Percentiles rank a stretch among this genome's conserved stretches.
Evolutionary conservation across 2,329 filamentous ascomycete genomes (phyloP).

Genomic region (Sporothrix variecibatus): DNA sequence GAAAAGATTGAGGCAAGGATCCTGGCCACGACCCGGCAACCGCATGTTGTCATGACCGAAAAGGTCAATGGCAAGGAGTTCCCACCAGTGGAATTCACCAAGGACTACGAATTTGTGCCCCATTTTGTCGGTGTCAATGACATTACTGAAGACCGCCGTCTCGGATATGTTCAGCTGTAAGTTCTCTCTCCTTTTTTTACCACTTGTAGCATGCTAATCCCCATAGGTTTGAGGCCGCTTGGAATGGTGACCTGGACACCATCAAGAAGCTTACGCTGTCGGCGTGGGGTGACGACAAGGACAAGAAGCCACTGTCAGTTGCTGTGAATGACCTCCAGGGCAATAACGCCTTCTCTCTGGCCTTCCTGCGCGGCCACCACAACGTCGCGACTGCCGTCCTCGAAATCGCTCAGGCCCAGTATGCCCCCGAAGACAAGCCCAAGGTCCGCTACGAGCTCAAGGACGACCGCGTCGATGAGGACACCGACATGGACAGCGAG

Average conservation of each 20-base stretch:
- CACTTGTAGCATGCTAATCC: neutral
- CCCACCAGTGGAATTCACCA: neutral
- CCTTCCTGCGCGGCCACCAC: conserved; percentile 65
- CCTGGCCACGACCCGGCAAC: conserved; percentile 62
- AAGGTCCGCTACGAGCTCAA: conserved; percentile 54
- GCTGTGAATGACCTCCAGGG: conserved; percentile 54
- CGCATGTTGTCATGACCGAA: conserved; percentile 66
- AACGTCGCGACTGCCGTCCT: conserved; percentile 66
- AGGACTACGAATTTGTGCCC: conserved; percentile 52
- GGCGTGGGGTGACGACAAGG: conserved; percentile 56
- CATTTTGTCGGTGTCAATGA: conserved; percentile 56
- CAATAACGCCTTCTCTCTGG: conserved; percentile 67
- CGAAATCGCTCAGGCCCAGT: conserved; percentile 71
- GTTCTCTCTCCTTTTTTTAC: neutral
- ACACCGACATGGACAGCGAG: conserved; percentile 40
- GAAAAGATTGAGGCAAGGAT: conserved; percentile 58
- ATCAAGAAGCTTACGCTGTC: conserved; percentile 66
- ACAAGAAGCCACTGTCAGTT: conserved; percentile 64
- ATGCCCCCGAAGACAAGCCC: conserved; percentile 56
- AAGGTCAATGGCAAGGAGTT: conserved; percentile 41
- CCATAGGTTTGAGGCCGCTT: conserved; percentile 66
- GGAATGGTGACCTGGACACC: conserved; percentile 65
- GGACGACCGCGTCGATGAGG: conserved; percentile 42
- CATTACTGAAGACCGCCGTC: conserved; percentile 55
- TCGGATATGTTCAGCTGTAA: conserved; percentile 62